phyloP scores from a whole-genome alignment of 495 filamentous ascomycete genomes.

The Hypoxylon fragiforme region DNA sequence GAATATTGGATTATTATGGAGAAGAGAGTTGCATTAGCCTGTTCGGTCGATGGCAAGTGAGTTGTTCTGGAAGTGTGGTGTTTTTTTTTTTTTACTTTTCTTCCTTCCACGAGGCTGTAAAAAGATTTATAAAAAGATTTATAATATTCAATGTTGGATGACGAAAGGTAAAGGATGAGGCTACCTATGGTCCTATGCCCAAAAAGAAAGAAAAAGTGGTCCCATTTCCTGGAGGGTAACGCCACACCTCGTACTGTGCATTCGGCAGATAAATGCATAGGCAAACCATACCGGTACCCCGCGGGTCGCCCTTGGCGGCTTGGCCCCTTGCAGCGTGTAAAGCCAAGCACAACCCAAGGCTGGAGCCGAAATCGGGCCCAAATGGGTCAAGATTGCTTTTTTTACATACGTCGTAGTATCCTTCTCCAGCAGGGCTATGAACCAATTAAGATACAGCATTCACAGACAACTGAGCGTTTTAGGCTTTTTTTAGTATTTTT shows the following conservation, averaged over 20 bases:
- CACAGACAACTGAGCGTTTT: slow-evolving; percentile 18
- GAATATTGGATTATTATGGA: no score
- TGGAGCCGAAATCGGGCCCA: slow-evolving; percentile 29
- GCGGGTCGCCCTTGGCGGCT: slow-evolving; percentile 2
- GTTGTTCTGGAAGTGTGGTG: slow-evolving; percentile 2
- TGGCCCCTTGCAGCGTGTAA: slow-evolving; percentile 19
- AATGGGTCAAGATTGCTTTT: slow-evolving; percentile 17
- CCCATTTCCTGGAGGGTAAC: neutral
- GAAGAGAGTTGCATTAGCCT: no score
- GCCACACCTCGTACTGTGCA: slow-evolving; percentile 4
- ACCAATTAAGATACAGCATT: slow-evolving; percentile 6
- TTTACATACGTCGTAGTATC: no score
- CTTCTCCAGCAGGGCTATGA: no score
- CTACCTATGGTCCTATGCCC: neutral
- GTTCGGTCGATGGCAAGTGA: no score
- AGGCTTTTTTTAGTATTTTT: slow-evolving; percentile 5
- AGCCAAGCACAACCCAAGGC: slow-evolving; percentile 15
- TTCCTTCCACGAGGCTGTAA: slow-evolving; percentile 11
- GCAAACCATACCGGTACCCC: no score
- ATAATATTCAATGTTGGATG: neutral
- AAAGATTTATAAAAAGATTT: neutral
- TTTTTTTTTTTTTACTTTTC: neutral
- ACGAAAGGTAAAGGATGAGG: slow-evolving; percentile 22
- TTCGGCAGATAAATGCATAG: no score
- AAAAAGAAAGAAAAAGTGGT: slow-evolving; percentile 23